phyloP scores from a whole-genome alignment of 192 early-diverging fungal species.

The Podila epigama region DNA sequence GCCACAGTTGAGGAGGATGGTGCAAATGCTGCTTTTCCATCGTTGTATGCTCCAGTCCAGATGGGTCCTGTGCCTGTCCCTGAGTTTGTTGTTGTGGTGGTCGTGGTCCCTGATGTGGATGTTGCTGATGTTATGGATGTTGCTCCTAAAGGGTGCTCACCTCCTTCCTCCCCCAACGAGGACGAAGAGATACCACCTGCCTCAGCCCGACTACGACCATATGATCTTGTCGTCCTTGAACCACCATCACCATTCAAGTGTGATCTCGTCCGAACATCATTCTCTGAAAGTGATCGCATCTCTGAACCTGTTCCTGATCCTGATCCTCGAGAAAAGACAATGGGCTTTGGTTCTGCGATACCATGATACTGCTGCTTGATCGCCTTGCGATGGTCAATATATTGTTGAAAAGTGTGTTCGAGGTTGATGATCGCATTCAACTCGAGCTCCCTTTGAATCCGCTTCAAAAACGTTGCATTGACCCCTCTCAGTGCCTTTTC shows the following conservation, averaged over 20 bases:
- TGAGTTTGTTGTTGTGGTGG: neutral
- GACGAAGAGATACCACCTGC: neutral
- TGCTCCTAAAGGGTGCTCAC: neutral
- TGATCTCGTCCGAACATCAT: neutral
- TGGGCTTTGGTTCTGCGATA: constrained; percentile 15
- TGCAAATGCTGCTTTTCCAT: neutral
- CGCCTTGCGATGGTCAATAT: constrained; percentile 13
- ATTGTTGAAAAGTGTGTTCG: constrained; percentile 13
- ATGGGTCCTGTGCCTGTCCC: no score
- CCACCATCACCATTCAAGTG: no score
- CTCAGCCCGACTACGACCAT: neutral
- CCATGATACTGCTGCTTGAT: constrained; percentile 7
- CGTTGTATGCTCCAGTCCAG: neutral
- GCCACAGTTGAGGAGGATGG: neutral
- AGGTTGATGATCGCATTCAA: constrained; percentile 19
- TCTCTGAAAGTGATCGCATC: neutral
- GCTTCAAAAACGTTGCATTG: constrained; percentile 25
- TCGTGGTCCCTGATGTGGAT: neutral
- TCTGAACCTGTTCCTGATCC: neutral
- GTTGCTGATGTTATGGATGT: neutral
- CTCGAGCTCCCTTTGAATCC: constrained; percentile 25
- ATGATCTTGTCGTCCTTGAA: no score
- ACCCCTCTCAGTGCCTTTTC: constrained; percentile 13
- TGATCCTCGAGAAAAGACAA: neutral
- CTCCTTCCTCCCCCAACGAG: no score